These are phyloP conservation scores for Pyrus hybrid DNA, from an alignment of 331 rosid species.

Conservation along the genomic window DNA sequence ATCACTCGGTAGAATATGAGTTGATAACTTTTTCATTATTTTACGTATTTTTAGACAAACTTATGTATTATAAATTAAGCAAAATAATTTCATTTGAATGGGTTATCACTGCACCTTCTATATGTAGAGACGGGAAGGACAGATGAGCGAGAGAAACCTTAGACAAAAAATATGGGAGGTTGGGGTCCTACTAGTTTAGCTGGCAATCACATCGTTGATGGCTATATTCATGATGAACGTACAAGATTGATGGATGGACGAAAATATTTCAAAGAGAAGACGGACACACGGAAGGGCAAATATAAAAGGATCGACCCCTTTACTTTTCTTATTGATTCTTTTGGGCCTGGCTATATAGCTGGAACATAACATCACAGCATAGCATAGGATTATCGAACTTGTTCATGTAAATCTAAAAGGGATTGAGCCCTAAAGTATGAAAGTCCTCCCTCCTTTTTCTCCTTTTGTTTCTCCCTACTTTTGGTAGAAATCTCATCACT, in stretches of 20 bases:
- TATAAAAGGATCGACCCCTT: background rate
- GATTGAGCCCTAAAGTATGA: background rate
- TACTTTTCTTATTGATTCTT: background rate
- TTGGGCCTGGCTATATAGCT: background rate
- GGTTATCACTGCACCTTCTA: background rate
- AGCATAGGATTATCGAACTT: conserved; percentile 3
- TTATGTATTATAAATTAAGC: no score
- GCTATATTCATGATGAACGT: conserved; percentile 15
- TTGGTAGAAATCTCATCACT: conserved; percentile 9
- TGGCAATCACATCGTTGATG: conserved; percentile 16
- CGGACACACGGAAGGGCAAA: background rate
- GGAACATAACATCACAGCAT: background rate
- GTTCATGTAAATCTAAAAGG: background rate
- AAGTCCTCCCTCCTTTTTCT: conserved; percentile 4
- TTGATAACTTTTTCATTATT: no score
- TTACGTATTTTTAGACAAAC: no score
- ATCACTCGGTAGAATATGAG: no score
- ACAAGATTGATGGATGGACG: conserved; percentile 16
- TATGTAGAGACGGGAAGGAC: background rate
- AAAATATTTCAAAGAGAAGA: background rate
- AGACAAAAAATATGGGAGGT: background rate
- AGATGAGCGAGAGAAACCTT: background rate
- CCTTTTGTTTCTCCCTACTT: background rate
- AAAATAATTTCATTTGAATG: background rate
- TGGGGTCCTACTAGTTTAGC: conserved; percentile 8